Evolutionary conservation across 306 rosid genomes (phyloP).

Genomic region (cucumber (Cucumis sativus)): Cucumber_9930_V3 NC_026657.2:34518501-34519000

Average conservation of each 20-base stretch:
- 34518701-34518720: slow-evolving; percentile 20
- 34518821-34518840: slow-evolving; percentile 9
- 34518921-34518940: too few relatives aligned
- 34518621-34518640: slow-evolving; percentile 12
- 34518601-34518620: slow-evolving; percentile 31
- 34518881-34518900: too few relatives aligned
- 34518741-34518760: slow-evolving; percentile 75
- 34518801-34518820: slow-evolving; percentile 79
- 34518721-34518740: slow-evolving; percentile 39
- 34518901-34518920: too few relatives aligned
- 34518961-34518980: too few relatives aligned
- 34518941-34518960: too few relatives aligned
- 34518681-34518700: not conserved
- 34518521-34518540: slow-evolving; percentile 19
- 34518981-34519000: too few relatives aligned
- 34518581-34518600: slow-evolving; percentile 28
- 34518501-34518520: slow-evolving; percentile 16
- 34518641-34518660: not conserved
- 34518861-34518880: too few relatives aligned
- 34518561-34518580: slow-evolving; percentile 27
- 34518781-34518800: slow-evolving; percentile 66
- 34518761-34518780: slow-evolving; percentile 68
- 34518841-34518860: too few relatives aligned
- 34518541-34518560: slow-evolving; percentile 23
- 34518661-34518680: not conserved